Evolutionary conservation across 2,329 filamentous ascomycete genomes (phyloP).

Genomic region (Neonectria faginata): DNA sequence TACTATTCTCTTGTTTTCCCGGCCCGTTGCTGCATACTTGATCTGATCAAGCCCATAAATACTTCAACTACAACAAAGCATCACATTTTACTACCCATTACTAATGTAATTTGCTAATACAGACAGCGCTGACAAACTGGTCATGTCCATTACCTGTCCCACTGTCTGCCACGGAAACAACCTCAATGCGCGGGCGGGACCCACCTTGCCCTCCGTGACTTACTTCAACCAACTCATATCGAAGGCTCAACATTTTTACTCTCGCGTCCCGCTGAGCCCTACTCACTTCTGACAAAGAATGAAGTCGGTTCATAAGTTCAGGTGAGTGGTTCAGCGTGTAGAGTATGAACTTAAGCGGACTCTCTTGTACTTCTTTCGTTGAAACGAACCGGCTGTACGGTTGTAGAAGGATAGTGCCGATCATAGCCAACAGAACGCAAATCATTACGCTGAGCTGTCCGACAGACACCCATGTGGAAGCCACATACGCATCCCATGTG

Average conservation of each 20-base stretch:
- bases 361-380: not conserved
- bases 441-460: slow-evolving; percentile 3
- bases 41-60: too few species aligned
- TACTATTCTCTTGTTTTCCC: too few species aligned
- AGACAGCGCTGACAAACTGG: too few species aligned
- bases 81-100: not conserved
- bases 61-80: too few species aligned
- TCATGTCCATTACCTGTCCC: not conserved
- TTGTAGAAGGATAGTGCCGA: not conserved
- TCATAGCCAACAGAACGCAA: not conserved
- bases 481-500: slow-evolving; percentile 10
- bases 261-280: not conserved
- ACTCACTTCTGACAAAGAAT: not conserved
- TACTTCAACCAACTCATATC: not conserved
- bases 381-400: slow-evolving; percentile 1
- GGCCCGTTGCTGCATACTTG: too few species aligned
- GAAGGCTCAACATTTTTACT: not conserved
- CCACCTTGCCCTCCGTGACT: not conserved
- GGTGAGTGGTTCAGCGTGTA: slow-evolving; percentile 1
- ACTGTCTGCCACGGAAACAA: not conserved
- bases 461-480: slow-evolving; percentile 11
- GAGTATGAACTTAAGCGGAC: slow-evolving; percentile 1
- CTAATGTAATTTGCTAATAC: not conserved
- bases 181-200: not conserved
- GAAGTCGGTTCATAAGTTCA: not conserved